phyloP scores from a whole-genome alignment of 257 asterid genomes.

The Datura wrightii region DNA sequence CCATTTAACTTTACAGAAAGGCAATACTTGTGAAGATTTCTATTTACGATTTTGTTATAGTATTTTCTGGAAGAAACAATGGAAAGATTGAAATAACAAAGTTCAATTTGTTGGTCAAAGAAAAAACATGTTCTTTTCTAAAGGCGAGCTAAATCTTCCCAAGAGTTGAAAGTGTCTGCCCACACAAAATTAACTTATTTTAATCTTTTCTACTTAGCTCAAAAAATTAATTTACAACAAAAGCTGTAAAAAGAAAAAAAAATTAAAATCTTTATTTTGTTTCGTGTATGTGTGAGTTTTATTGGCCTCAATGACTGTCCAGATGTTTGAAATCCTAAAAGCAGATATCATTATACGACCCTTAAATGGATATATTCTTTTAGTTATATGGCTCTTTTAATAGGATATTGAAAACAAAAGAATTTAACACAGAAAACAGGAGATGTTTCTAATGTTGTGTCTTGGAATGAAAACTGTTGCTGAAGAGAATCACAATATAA shows the following conservation, averaged over 20 bases:
- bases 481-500: neutral
- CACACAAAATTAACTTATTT: neutral
- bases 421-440: too few species aligned
- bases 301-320: neutral
- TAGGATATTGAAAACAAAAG: too few species aligned
- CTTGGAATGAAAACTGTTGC: neutral
- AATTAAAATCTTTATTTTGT: neutral
- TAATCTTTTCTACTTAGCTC: neutral
- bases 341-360: too few species aligned
- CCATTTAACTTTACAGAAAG: neutral
- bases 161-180: neutral
- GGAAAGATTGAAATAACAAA: neutral
- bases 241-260: neutral
- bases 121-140: neutral
- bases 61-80: slow-evolving; percentile 13
- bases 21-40: neutral
- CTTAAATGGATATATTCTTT: too few species aligned
- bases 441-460: too few species aligned
- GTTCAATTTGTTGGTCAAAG: neutral
- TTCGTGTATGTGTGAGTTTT: neutral
- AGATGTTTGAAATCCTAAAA: too few species aligned
- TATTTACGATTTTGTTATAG: neutral
- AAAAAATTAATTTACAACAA: neutral
- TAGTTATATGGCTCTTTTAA: too few species aligned
- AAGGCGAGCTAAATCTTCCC: neutral